Evolutionary conservation across 768 basidiomycete genomes (phyloP), one percentile per base, ranked within the genome.

Genomic region (Mycena polygramma): DNA sequence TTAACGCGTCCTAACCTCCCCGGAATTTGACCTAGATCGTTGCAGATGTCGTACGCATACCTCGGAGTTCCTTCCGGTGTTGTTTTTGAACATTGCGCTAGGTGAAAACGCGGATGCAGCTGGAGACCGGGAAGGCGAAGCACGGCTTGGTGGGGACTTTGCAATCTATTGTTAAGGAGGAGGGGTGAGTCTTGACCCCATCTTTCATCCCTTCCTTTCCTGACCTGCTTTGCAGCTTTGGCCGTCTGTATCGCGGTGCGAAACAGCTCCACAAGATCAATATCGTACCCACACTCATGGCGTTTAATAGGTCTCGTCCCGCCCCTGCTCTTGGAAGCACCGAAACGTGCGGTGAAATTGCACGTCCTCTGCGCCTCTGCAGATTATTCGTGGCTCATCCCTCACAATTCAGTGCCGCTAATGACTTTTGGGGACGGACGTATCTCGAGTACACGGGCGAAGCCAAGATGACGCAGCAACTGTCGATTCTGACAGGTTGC

Each of bases 91-190:
- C 24, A n/a, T 69, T 57, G 36, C 45, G 51, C 20, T 77, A 96
- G 94, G 96, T 98, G 78, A 98, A 99, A 84, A 99, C 98, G 24
- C 94, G 98, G 35, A 97, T 98, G 91, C 98, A 99, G 79, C 86
- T 99, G n/a, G 93, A 94, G 79, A 94, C 91, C 7, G 95, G 95
- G 4, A 94, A 93, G 81, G 82, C 86, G 43, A 81, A 88, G 53
- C 85, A 89, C 66, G 94, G 96, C 8, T 88, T 99, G 75, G 85
- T 98, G 26, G 93, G 94, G 52, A 94, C 90, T 37, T 91, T 99
- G 81, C 84, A 83, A 68, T 86, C 90, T 17, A 99, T 99, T 77
- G 83, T 99, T 30, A 90, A 87, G 62, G 86, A 94, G 77, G 97
- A 99, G 87, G 98, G 97, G 97, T 98, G 75, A 74, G 88, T 78